Percentiles rank a stretch among this genome's conserved stretches.
phyloP scores from a whole-genome alignment of 164 flowering plant genomes.

The Dillenia suffruticosa region DNA sequence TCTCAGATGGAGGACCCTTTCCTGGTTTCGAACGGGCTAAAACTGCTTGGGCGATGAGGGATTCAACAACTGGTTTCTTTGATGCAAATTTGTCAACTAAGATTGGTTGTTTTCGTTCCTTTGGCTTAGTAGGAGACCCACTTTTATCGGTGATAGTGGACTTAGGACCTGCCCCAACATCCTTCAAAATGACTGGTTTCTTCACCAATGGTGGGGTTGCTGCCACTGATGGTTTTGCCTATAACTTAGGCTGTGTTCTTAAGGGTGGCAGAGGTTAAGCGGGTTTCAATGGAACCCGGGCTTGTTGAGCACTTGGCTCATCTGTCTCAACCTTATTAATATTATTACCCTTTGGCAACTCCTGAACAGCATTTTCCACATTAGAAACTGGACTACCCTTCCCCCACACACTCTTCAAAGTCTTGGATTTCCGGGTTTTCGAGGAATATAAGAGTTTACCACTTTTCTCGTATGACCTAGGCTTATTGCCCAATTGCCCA shows the following conservation, averaged over 20 bases:
- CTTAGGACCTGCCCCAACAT: slow-evolving; percentile 57
- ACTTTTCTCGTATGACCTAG: slow-evolving; percentile 15
- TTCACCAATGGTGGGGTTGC: slow-evolving; percentile 48
- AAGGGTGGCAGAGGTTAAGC: slow-evolving; percentile 50
- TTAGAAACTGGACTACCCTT: slow-evolving; percentile 71
- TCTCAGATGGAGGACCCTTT: slow-evolving; percentile 42
- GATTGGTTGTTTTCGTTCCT: slow-evolving; percentile 61
- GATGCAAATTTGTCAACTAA: slow-evolving; percentile 82
- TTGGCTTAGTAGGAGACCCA: slow-evolving; percentile 24
- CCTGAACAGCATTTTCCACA: slow-evolving; percentile 50
- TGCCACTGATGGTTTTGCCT: slow-evolving; percentile 54
- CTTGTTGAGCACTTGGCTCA: slow-evolving; percentile 10
- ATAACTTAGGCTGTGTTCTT: slow-evolving; percentile 55
- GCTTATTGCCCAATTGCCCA: slow-evolving; percentile 26
- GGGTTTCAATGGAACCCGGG: slow-evolving; percentile 23
- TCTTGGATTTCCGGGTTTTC: slow-evolving; percentile 30
- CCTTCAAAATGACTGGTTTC: slow-evolving; percentile 70
- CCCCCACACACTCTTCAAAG: slow-evolving; percentile 85
- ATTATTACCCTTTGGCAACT: slow-evolving; percentile 22
- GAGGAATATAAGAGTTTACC: slow-evolving; percentile 22
- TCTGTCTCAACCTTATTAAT: slow-evolving; percentile 20
- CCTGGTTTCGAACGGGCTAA: slow-evolving; percentile 61
- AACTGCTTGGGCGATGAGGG: slow-evolving; percentile 56
- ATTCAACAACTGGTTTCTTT: slow-evolving; percentile 70
- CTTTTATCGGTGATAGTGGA: slow-evolving; percentile 21